Conservation (phyloP, 2,329 filamentous ascomycete species). For the Calonectria pteridis region DNA sequence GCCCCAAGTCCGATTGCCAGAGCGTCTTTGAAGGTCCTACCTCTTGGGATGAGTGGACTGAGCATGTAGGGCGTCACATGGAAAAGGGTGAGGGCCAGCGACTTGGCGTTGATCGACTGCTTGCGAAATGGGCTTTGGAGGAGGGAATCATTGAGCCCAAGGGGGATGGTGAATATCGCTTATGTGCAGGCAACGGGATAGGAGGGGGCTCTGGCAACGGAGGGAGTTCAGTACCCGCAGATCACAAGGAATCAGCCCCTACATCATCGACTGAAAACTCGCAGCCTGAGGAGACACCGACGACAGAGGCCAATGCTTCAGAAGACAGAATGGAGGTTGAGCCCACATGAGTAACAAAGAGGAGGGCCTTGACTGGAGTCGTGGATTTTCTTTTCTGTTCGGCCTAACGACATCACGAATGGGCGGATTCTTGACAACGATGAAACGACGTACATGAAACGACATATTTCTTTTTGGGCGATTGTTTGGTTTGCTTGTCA, state of each 20-base stretch:
- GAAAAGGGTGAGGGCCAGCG: slow-evolving; percentile 75
- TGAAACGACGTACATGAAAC: slow-evolving; percentile 46
- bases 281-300: slow-evolving; percentile 40
- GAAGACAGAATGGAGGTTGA: slow-evolving; percentile 47
- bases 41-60: slow-evolving; percentile 92
- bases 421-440: slow-evolving; percentile 40
- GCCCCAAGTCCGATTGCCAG: slow-evolving; percentile 78
- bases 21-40: slow-evolving; percentile 76
- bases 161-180: slow-evolving; percentile 67
- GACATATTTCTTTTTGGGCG: slow-evolving; percentile 39
- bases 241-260: slow-evolving; percentile 44
- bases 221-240: slow-evolving; percentile 27
- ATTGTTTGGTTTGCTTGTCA: slow-evolving; percentile 34
- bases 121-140: slow-evolving; percentile 73
- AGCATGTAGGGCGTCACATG: slow-evolving; percentile 92
- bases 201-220: slow-evolving; percentile 33
- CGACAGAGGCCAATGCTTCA: slow-evolving; percentile 40
- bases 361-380: slow-evolving; percentile 27
- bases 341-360: slow-evolving; percentile 25
- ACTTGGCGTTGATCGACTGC: slow-evolving; percentile 68
- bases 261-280: slow-evolving; percentile 37
- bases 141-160: slow-evolving; percentile 73
- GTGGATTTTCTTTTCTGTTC: slow-evolving; percentile 28
- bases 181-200: slow-evolving; percentile 52
- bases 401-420: slow-evolving; percentile 31